Percentiles rank a stretch among this genome's conserved stretches.
Conservation (phyloP, 1,284 basidiomycete species). For the Trichosporon coremiiforme region DNA sequence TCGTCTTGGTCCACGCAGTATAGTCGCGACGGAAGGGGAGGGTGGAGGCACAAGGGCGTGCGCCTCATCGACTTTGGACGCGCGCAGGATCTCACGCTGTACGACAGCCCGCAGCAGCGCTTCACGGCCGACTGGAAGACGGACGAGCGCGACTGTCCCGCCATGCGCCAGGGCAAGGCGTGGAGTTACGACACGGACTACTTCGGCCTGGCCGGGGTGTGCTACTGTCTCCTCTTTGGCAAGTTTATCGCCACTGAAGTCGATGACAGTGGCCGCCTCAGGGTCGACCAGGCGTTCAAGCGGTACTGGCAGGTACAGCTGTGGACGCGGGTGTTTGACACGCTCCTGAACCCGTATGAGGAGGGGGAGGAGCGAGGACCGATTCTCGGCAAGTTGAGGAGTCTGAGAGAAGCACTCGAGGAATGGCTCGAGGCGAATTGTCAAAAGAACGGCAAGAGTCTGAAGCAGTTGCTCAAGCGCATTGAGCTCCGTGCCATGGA, state of each 20-base stretch:
- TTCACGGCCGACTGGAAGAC: conserved; percentile 87
- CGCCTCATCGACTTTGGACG: conserved; percentile 96
- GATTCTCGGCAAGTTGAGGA: conserved; percentile 67
- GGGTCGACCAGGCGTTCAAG: conserved; percentile 76
- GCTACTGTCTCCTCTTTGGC: conserved; percentile 94
- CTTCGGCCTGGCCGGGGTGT: conserved; percentile 86
- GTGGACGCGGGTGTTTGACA: conserved; percentile 82
- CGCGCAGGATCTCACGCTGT: conserved; percentile 80
- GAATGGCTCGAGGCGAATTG: conserved; percentile 73
- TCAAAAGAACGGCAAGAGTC: conserved; percentile 79
- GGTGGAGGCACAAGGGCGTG: conserved; percentile 86
- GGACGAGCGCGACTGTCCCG: conserved; percentile 84
- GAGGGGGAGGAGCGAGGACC: conserved; percentile 64
- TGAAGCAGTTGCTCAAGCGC: conserved; percentile 71
- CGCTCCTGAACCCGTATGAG: conserved; percentile 76
- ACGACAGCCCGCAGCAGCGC: conserved; percentile 67
- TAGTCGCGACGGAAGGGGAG: conserved; percentile 70
- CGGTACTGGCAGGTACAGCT: conserved; percentile 93
- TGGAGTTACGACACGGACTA: conserved; percentile 98
- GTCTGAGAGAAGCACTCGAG: conserved; percentile 78
- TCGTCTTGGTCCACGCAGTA: conserved; percentile 75
- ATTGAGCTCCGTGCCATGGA: conserved; percentile 48
- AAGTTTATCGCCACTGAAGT: conserved; percentile 78
- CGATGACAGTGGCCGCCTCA: conserved; percentile 57
- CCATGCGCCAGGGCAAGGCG: conserved; percentile 76